phyloP scores from a whole-genome alignment of 177 flowering plant genomes.

The Telopea speciosissima region DNA sequence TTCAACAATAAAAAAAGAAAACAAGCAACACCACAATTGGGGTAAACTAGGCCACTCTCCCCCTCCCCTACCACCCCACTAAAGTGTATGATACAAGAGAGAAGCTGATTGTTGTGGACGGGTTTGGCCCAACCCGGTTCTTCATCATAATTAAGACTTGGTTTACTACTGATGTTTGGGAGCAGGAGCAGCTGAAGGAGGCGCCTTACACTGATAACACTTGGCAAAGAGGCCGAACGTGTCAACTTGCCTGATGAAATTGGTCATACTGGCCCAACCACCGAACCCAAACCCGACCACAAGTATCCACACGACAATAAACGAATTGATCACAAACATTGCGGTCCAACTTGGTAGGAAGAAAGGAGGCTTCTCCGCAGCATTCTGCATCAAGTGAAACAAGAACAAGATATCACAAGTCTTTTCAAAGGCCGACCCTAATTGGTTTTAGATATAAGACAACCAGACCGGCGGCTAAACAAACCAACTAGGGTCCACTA shows the following conservation, averaged over 20 bases:
- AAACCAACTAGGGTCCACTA: no score
- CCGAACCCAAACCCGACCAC: constrained; percentile 64
- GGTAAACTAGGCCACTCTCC: neutral
- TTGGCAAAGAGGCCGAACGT: constrained; percentile 66
- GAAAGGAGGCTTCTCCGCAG: constrained; percentile 54
- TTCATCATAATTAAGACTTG: neutral
- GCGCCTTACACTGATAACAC: constrained; percentile 55
- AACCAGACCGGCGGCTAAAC: no score
- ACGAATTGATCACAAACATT: constrained; percentile 41
- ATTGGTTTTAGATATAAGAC: no score
- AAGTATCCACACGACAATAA: constrained; percentile 47
- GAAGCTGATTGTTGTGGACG: neutral
- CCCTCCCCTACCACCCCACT: neutral
- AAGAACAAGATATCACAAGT: neutral
- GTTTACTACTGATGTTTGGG: constrained; percentile 4
- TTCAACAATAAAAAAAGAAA: neutral
- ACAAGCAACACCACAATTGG: constrained; percentile 9
- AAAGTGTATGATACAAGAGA: constrained; percentile 12
- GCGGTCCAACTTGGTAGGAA: constrained; percentile 58
- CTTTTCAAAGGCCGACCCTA: no score
- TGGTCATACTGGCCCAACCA: constrained; percentile 66
- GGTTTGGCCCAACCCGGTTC: constrained; percentile 2
- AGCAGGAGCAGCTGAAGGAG: constrained; percentile 4
- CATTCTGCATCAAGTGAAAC: constrained; percentile 35
- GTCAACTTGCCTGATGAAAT: constrained; percentile 54